Conservation (phyloP, 2,329 filamentous ascomycete species). For the Dactylellina cionopaga region DNA sequence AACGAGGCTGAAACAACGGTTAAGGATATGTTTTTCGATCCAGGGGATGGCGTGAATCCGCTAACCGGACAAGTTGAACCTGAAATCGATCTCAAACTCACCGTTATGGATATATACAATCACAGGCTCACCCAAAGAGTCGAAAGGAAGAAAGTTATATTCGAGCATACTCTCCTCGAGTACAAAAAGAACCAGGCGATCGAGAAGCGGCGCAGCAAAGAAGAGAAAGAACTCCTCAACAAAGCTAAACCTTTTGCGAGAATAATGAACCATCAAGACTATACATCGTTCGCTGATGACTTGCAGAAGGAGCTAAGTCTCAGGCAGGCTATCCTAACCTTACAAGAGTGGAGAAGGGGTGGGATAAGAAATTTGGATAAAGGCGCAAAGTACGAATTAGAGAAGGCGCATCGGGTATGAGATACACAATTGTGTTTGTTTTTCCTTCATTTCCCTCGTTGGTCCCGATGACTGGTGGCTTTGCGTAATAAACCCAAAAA, state of each 20-base stretch:
- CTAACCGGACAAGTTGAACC: constrained; percentile 86
- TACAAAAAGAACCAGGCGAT: constrained; percentile 88
- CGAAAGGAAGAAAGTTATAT: constrained; percentile 94
- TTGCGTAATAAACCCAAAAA: background rate
- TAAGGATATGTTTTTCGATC: constrained; percentile 97
- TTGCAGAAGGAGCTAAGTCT: constrained; percentile 91
- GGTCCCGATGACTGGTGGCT: background rate
- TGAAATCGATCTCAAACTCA: constrained; percentile 96
- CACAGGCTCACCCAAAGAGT: constrained; percentile 87
- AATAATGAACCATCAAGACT: constrained; percentile 95
- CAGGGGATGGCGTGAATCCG: constrained; percentile 89
- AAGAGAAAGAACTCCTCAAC: constrained; percentile 88
- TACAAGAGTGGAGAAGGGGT: constrained; percentile 91
- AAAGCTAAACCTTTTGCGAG: constrained; percentile 95
- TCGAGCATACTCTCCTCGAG: constrained; percentile 91
- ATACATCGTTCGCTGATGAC: constrained; percentile 83
- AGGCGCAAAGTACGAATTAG: constrained; percentile 90
- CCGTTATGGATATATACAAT: constrained; percentile 98
- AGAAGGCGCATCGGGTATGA: constrained; percentile 81
- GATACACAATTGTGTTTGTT: constrained; percentile 22
- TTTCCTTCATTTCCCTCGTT: constrained; percentile 7
- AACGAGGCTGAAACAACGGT: constrained; percentile 99
- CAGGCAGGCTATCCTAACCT: constrained; percentile 84
- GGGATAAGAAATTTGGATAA: constrained; percentile 84
- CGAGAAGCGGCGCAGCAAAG: constrained; percentile 95